phyloP scores from a whole-genome alignment of 2,329 filamentous ascomycete species.

The Botrytis cinerea region DNA sequence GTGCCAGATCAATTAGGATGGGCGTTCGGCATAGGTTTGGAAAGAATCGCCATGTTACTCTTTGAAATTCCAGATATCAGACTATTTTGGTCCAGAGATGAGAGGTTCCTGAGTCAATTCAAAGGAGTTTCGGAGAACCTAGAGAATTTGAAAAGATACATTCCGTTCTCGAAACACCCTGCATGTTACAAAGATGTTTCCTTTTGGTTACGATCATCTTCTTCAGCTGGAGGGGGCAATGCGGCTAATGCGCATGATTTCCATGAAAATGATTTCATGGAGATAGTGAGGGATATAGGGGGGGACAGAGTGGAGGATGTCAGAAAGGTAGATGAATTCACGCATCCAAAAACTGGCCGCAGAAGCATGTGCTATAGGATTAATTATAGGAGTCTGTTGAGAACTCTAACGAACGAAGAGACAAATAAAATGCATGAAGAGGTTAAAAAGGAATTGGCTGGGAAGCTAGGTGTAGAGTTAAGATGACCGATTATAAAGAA shows the following conservation, averaged over 20 bases:
- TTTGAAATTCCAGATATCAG: slow-evolving; percentile 96
- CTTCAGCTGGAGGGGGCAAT: slow-evolving; percentile 49
- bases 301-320: slow-evolving; percentile 90
- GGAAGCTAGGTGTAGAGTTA: slow-evolving; percentile 76
- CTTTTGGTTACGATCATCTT: slow-evolving; percentile 73
- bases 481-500: slow-evolving; percentile 50
- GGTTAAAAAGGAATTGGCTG: slow-evolving; percentile 65
- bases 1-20: slow-evolving; percentile 78
- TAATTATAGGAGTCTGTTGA: slow-evolving; percentile 89
- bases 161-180: slow-evolving; percentile 89
- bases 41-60: slow-evolving; percentile 95
- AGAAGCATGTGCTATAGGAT: slow-evolving; percentile 90
- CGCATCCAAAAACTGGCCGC: slow-evolving; percentile 79
- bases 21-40: slow-evolving; percentile 93
- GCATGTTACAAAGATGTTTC: slow-evolving; percentile 89
- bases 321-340: slow-evolving; percentile 79
- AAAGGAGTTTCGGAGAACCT: slow-evolving; percentile 57
- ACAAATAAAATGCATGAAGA: slow-evolving; percentile 72
- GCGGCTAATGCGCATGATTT: slow-evolving; percentile 54
- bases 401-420: slow-evolving; percentile 83
- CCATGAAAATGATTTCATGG: slow-evolving; percentile 98
- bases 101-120: slow-evolving; percentile 87
- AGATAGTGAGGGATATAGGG: slow-evolving; percentile 79
- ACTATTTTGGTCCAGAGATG: slow-evolving; percentile 89
- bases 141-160: slow-evolving; percentile 61